Conservation (phyloP, 805 yeast species). For the Pichia ethanolica region DNA sequence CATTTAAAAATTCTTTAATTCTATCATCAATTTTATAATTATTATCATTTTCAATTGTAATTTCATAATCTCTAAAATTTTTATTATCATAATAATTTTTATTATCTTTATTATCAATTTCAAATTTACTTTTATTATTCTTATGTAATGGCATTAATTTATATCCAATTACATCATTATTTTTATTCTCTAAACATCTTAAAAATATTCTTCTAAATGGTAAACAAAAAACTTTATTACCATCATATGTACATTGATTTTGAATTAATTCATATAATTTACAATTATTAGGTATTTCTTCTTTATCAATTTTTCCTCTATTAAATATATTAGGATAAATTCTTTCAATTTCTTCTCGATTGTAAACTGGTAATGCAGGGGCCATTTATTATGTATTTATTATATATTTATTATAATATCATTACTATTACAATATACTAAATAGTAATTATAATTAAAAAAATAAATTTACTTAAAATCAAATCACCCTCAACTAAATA, state of each 20-base stretch:
- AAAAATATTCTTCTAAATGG: conserved; percentile 44
- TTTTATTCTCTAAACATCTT: conserved; percentile 29
- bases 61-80: conserved; percentile 29
- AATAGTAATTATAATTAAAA: too few relatives aligned
- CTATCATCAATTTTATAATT: conserved; percentile 16
- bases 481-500: too few relatives aligned
- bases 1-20: conserved; percentile 24
- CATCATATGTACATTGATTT: conserved; percentile 40
- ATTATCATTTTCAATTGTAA: conserved; percentile 32
- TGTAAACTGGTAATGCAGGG: conserved; percentile 41
- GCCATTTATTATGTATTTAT: too few relatives aligned
- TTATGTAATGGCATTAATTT: conserved; percentile 21
- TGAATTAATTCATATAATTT: conserved; percentile 35
- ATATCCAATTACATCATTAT: conserved; percentile 23
- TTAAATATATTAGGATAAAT: conserved; percentile 16
- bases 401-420: too few relatives aligned
- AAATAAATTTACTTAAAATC: too few relatives aligned
- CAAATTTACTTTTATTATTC: conserved; percentile 4
- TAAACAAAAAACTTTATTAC: conserved; percentile 34
- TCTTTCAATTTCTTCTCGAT: conserved; percentile 29
- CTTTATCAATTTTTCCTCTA: background rate
- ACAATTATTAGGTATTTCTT: conserved; percentile 17
- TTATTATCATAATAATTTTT: conserved; percentile 2
- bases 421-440: too few relatives aligned
- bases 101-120: background rate